These are phyloP conservation scores for Yarrowia phangngaensis DNA, from an alignment of 805 yeast species.

Conservation along the genomic window DNA sequence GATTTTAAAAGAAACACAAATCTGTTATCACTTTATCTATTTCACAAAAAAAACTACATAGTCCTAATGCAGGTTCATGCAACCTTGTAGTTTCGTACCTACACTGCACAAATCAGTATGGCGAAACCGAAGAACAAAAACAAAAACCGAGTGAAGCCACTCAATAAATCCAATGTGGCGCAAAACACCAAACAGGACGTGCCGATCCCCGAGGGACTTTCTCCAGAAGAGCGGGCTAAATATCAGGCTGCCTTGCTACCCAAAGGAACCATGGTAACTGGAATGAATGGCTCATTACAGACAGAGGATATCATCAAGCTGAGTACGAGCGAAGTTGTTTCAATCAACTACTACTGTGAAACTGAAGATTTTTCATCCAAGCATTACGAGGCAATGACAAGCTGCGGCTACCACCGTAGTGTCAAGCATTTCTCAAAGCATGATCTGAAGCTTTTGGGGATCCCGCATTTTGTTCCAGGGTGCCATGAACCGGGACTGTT, in stretches of 20 bases:
- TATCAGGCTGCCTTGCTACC: slow-evolving; percentile 23
- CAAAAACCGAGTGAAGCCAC: slow-evolving; percentile 14
- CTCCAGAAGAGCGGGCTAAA: slow-evolving; percentile 10
- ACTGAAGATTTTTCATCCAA: slow-evolving; percentile 6
- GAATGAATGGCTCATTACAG: neutral
- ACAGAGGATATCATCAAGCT: neutral
- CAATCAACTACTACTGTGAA: slow-evolving; percentile 8
- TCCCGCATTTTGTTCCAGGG: slow-evolving; percentile 25
- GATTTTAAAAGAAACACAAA: too few relatives aligned
- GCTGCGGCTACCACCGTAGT: slow-evolving; percentile 8
- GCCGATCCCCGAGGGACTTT: slow-evolving; percentile 1
- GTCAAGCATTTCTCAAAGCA: slow-evolving; percentile 14
- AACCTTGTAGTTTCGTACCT: neutral
- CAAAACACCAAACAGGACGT: neutral
- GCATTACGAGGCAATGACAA: neutral
- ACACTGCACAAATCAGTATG: neutral
- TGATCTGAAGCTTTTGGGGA: slow-evolving; percentile 21
- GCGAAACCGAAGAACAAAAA: slow-evolving; percentile 25
- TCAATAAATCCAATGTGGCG: neutral
- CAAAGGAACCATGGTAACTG: neutral
- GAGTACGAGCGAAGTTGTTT: neutral
- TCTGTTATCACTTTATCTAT: too few relatives aligned
- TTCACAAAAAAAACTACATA: too few relatives aligned
- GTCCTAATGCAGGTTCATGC: too few relatives aligned
- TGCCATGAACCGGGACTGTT: slow-evolving; percentile 23